These are phyloP conservation scores for Ceratocystis destructans DNA, from an alignment of 2,329 filamentous ascomycete genomes.

Conservation along the genomic window DNA sequence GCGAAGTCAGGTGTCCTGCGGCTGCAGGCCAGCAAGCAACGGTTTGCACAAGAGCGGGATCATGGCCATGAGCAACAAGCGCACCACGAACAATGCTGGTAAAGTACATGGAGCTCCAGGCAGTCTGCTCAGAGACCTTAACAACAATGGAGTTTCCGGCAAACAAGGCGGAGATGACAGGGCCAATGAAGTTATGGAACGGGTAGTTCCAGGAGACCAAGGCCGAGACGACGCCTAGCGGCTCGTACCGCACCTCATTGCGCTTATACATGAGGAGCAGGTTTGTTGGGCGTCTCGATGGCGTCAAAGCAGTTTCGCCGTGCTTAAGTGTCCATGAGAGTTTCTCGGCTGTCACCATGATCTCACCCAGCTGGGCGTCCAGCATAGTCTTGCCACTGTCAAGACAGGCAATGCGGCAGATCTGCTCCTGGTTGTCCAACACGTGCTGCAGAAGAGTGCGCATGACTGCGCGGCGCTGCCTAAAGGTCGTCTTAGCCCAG, in stretches of 20 bases:
- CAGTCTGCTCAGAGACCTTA: conserved; percentile 90
- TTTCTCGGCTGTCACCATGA: conserved; percentile 86
- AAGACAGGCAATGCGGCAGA: conserved; percentile 71
- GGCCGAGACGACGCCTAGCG: conserved; percentile 80
- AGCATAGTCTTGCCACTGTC: conserved; percentile 96
- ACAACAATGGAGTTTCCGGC: conserved; percentile 83
- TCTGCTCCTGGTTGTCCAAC: conserved; percentile 75
- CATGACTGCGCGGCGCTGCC: conserved; percentile 63
- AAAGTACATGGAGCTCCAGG: conserved; percentile 83
- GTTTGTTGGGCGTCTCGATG: conserved; percentile 68
- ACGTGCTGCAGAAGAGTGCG: conserved; percentile 69
- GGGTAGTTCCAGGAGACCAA: conserved; percentile 96
- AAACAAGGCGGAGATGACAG: conserved; percentile 81
- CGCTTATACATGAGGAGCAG: conserved; percentile 91
- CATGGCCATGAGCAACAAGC: conserved; percentile 67
- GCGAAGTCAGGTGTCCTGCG: conserved; percentile 69
- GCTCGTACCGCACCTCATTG: conserved; percentile 82
- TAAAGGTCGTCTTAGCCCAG: conserved; percentile 70
- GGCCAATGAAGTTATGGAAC: conserved; percentile 89
- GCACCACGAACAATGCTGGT: conserved; percentile 64
- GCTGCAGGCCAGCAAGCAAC: conserved; percentile 78
- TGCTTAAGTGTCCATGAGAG: conserved; percentile 86
- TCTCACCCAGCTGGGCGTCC: conserved; percentile 86
- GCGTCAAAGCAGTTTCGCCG: conserved; percentile 64
- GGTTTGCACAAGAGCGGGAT: conserved; percentile 67